Evolutionary conservation across 169 alveolate genomes (phyloP), one percentile per base, ranked within the genome.

Genomic region (Cryptosporidium sp.): DNA sequence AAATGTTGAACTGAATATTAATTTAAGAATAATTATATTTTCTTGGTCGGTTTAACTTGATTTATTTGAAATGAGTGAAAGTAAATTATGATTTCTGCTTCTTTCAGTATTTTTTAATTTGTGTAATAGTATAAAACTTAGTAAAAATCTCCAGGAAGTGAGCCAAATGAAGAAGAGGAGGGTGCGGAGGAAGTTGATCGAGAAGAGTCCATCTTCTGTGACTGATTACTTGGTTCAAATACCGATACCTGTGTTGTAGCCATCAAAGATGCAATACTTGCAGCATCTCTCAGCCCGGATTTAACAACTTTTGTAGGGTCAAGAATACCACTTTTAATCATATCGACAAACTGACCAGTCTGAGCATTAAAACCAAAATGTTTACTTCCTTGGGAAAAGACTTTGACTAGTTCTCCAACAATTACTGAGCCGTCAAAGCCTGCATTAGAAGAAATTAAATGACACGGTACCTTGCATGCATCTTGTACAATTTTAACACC

Each of bases 271-370:
- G 99, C 99, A 33, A 97, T 99, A 52, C 99, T 96, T 9, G 99
- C 98, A 51, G 99, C 99, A 93, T 98, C 99, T 37, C 98, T 96
- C 50, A 98, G 94, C 18, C 99, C 99, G 39, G 99, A 97, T 92
- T 98, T 97, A 18, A 98, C 99, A 48, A 98, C 99, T 93, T 98
- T 98, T 35, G 99, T 97, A 12, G 99, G 99, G 86, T 98, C 99
- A 65, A 98, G 95, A 91, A 98, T 97, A 73, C 99, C 99, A 80
- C 86, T 93, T 35, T 92, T 89, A 55, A 98, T 93, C 98, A 98
- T 96, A 92, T 98, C 97, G 58, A 95, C 98, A 93, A 93, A 97
- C 85, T 93, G 94, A 14, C 99, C 99, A 73, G 95, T 95, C 69
- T 97, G 97, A 33, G 99, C 99, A 94, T 98, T 97, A 93, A 96